Conservation (phyloP, 2,329 filamentous ascomycete genomes). For the Xylaria hypoxylon region DNA sequence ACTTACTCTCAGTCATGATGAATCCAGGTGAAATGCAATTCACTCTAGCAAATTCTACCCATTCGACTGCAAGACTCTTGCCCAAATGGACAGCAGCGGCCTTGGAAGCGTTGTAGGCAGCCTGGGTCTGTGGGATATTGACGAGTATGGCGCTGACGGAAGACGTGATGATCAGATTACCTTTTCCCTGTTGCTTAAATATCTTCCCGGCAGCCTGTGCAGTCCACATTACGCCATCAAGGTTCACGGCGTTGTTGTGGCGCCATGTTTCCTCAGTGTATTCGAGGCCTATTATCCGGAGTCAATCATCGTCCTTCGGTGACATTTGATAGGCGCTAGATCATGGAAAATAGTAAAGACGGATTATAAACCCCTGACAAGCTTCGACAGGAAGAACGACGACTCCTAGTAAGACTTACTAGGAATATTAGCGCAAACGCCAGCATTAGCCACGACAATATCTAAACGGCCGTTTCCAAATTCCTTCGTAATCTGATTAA, state of each 20-base stretch:
- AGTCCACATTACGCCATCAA: slow-evolving; percentile 58
- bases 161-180: slow-evolving; percentile 34
- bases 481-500: slow-evolving; percentile 52
- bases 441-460: slow-evolving; percentile 58
- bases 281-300: slow-evolving; percentile 47
- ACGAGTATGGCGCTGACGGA: slow-evolving; percentile 32
- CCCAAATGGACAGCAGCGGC: slow-evolving; percentile 55
- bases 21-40: slow-evolving; percentile 56
- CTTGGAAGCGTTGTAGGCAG: slow-evolving; percentile 32
- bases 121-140: slow-evolving; percentile 35
- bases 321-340: background rate
- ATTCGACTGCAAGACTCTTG: slow-evolving; percentile 57
- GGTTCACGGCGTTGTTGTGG: slow-evolving; percentile 55
- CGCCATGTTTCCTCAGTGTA: slow-evolving; percentile 55
- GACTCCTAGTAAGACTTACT: slow-evolving; percentile 29
- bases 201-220: slow-evolving; percentile 56
- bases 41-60: slow-evolving; percentile 56
- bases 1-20: slow-evolving; percentile 51
- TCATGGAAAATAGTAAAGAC: background rate
- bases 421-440: slow-evolving; percentile 53
- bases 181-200: slow-evolving; percentile 52
- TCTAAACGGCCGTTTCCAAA: slow-evolving; percentile 54
- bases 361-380: background rate
- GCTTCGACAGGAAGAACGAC: background rate
- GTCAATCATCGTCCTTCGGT: background rate